Base-by-base conservation (phyloP, 2,329 filamentous ascomycete species). In the Tolypocladium endophyticum region DNA sequence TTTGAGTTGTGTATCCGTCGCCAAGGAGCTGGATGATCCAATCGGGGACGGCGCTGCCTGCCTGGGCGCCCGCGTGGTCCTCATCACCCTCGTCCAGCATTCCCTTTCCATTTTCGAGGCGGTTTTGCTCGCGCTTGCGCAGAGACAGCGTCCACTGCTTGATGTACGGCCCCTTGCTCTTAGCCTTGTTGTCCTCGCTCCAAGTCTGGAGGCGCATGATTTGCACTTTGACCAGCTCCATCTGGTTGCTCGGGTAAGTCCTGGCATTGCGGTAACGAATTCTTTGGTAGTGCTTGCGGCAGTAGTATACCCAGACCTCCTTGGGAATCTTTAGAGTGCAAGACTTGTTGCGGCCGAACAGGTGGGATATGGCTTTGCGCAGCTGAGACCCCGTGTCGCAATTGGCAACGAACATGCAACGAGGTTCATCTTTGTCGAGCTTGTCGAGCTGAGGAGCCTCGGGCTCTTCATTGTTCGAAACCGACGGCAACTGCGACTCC, bases 241-340 rank as follows among this genome's bases (percentile, higher is more conserved):
- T 85, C 68, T 91, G 87, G 0, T 81, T 69, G 70, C 81, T 73
- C 57, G 83, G 82, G 70, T 88, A 83, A 28, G 85, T 80, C 39
- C 79, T 76, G 1, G 79, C 78, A 58, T 85, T 85, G n/a, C 87
- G 81, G 68, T 92, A 92, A 0, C 87, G 80, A 52, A 81, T 81
- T 8, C 89, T 84, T 72, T 94, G 90, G 70, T 94, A 94, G 68
- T 92, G 88, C 69, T 92, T 92, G 41, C 90, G 84, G 71, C 90
- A 94, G 69, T 84, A 87, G 67, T 87, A 84, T 0, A 90, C 84
- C 89, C 89, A 93, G 2, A 90, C 81, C 28, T 82, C 73, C 7
- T 81, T 74, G 0, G 88, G 88, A 56, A 94, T 89, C 53, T 80
- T 78, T 39, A 87, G 81, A 0, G 90, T 94, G 67, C 85, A 87